Evolutionary conservation across 139 green algal species (phyloP).

Genomic region (Deuterostichococcus epilithicus): DNA sequence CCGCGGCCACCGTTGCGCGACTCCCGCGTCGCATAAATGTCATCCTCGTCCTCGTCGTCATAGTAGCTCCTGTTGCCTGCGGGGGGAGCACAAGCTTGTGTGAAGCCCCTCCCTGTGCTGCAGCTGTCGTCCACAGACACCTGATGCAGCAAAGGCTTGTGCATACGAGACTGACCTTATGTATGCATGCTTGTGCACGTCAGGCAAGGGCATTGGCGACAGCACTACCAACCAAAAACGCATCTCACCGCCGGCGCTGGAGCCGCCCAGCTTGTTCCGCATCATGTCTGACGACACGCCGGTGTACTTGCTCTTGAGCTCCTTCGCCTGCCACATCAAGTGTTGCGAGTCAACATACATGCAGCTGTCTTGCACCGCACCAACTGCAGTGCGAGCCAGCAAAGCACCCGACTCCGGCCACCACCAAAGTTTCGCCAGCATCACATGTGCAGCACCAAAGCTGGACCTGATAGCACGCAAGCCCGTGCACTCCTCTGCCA

Average conservation of each 20-base stretch:
- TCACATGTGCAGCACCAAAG: neutral
- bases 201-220: constrained; percentile 4
- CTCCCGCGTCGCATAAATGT: neutral
- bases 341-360: neutral
- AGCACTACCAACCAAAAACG: neutral
- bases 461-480: neutral
- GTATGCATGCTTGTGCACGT: neutral
- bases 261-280: constrained; percentile 23
- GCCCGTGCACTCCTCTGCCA: too few relatives aligned
- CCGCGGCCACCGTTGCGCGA: neutral
- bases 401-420: neutral
- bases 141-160: too few relatives aligned
- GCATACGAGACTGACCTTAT: too few relatives aligned
- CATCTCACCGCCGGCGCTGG: neutral
- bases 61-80: neutral
- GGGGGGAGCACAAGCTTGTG: neutral
- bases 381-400: neutral
- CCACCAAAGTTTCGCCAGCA: neutral
- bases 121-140: too few relatives aligned
- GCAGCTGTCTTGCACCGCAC: neutral
- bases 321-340: constrained; percentile 36
- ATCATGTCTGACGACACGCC: constrained; percentile 58
- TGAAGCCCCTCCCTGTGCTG: neutral
- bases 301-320: constrained; percentile 68
- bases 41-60: constrained; percentile 14